Base-by-base conservation (phyloP, 495 filamentous ascomycete genomes). In the Barbatosphaeria neglecta region DNA sequence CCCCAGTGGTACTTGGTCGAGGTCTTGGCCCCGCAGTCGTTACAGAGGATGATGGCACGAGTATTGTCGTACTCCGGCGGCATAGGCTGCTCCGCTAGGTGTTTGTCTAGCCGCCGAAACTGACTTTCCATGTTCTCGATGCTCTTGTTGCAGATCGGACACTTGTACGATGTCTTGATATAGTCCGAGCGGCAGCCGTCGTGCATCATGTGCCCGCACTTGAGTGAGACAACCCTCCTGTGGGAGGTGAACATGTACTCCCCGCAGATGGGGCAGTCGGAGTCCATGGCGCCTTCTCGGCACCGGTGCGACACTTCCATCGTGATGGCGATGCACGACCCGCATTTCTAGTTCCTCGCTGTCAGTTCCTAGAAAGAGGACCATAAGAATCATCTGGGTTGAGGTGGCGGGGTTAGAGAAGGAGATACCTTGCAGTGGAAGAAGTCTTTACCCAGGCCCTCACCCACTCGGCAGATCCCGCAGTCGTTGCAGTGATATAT, bases 401-500 rank as follows among this genome's bases (percentile, higher is more conserved):
- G 2, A 2, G 23, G 16, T 33, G 17, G 24, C 1, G 17, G 20
- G 9, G 23, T 35, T 15, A 20, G 15, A 33, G 11, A 27, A 15
- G 41, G 37, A 53, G 70, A 62, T 63, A 92, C 90, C 78, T 94
- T 93, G 83, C 92, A 99, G 61, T 99, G 92, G 60, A 88, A 85
- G 58, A 89, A 97, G 56, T 97, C 93, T 62, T 95, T 96, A 2
- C 93, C 93, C 40, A 99, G 66, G 6, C 92, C 92, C 61, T 85
- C 78, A 8, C 92, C 92, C 39, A 90, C 81, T 46, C 92, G 75
- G 60, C 92, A 99, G 51, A 99, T 92, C 1, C 92, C 92, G 66
- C 92, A 99, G 58, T 97, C 92, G 55, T 81, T 74, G 63, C 92
- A 99, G 62, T 99, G 92, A 57, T 99, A 99, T 38, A 96, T 95